Evolutionary conservation across 2,329 filamentous ascomycete species (phyloP), one percentile per base, ranked within the genome.

Genomic region (Colletotrichum magnum): DNA sequence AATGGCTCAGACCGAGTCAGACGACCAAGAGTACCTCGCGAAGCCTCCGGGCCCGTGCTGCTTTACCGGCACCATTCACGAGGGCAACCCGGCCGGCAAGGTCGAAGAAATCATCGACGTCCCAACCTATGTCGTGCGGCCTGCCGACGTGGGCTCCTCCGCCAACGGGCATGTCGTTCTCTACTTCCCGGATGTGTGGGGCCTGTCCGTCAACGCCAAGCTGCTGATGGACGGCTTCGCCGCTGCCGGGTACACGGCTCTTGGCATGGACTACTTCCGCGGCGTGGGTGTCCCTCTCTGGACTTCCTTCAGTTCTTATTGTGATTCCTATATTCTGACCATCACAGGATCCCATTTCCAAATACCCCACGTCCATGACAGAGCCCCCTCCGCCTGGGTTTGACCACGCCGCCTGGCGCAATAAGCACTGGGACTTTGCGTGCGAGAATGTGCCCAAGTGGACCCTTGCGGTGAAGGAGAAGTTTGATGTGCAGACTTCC

Each of bases 191-290:
- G 83, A 85, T 65, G 79, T 84, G 5, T 83, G 77, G 76, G 83
- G 83, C 10, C 76, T 85, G 71, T 83, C 79, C 68, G 77, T 74
- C 12, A 85, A 85, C 57, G 79, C 78, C 0, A 72, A 81, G 26
- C 75, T 85, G n/a, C 72, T 84, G 45, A 85, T 85, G 81, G 83
- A 85, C 72, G 82, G 72, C 2, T 84, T 85, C 69, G 81, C 82
- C 12, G 79, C 83, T 64, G 79, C 79, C 7, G 83, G 83, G 2
- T 85, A 83, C 70, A 70, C 77, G 9, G 79, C 80, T 0, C 68
- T 85, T 21, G 83, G 83, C 1, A 67, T 83, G 16, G 83, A 85
- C 61, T 85, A 85, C 72, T 85, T 85, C 66, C 75, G 77, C 10
- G 83, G 81, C 5, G 82, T 83, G 72, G 67, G 75, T 72, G 21